Evolutionary conservation across 352 stramenopile genomes (phyloP), one percentile per base, ranked within the genome.

Genomic region (Phytopythium mirpurense): DNA sequence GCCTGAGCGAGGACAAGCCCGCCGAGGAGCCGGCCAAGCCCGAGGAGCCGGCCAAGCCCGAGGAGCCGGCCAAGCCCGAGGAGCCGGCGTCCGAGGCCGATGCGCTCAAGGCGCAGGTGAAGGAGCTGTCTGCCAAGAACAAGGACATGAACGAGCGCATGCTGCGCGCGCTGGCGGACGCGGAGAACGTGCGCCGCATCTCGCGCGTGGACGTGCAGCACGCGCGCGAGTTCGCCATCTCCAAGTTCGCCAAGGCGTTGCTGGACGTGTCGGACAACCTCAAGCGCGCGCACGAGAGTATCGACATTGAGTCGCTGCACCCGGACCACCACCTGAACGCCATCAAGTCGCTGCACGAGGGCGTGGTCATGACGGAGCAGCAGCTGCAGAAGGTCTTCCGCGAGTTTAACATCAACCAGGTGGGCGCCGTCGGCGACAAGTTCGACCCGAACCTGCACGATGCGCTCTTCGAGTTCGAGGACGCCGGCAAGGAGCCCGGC

Each of bases 391-490:
- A 99, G 81, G 93, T 98, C n/a, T 98, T 99, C 63, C 65, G 74
- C 37, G 83, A 91, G 59, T 93, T 89, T 57, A 89, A 90, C 54
- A 90, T 99, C 54, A 70, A 82, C 26, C 88, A 94, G 51, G 98
- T 97, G 63, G 96, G 96, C 31, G 76, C 73, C 38, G 73, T 90
- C 32, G 96, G 95, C 40, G 97, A 99, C 65, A 93, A 90, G 66
- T 99, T 99, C 65, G 96, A 99, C 87, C 96, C 97, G 35, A 97
- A 98, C 60, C 66, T 98, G 62, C 96, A 99, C 73, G 96, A 99
- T 56, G 97, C 96, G 29, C 76, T 99, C 36, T 99, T 98, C 70
- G 89, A 98, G 80, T 99, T 98, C 72, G 77, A 88, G 18, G 95
- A 98, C 80, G 57, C 81, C 2, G 65, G 79, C 32, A 90, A 95